Evolutionary conservation across 164 flowering plant genomes (phyloP), one percentile per base, ranked within the genome.

Genomic region (Vitis rotundifolia): DNA sequence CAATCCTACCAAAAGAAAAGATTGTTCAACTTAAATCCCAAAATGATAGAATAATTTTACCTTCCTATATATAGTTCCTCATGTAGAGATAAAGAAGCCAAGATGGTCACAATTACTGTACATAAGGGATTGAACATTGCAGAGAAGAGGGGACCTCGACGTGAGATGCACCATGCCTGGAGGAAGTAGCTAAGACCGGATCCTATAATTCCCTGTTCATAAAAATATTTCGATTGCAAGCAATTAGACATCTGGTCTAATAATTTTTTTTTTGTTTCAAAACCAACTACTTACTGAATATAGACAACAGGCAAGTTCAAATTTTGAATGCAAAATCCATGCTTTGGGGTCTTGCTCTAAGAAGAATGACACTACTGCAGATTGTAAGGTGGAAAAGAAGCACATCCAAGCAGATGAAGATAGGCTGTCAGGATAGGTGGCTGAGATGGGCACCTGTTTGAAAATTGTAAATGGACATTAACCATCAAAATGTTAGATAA

Each of bases 391-490:
- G 5, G 85, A 80, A 29, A 88, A 50, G 74, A 90, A 85, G 66
- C 90, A 90, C 88, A 87, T 83, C 98, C 91, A 91, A 22, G 93
- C 83, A 1, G 93, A 77, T 63, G 82, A 74, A 0, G 81, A 85
- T 31, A 89, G 63, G 71, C 78, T 86, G 66, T 93, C 85, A 0
- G 98, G 91, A 53, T 75, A 84, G 76, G 73, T 62, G 2, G 66
- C 72, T 6, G 88, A 71, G 53, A 84, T 64, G 2, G 90, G 89
- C 9, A 90, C 93, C 95, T 87, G 80, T 69, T 50, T 8, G 9
- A 18, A 11, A n/a, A 11, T 50, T n/a, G 31, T 22, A 11, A 63
- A 55, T 57, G 47, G 44, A 49, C 51, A 11, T 31, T 19, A 55
- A 2, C n/a, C 48, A n/a, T 70, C 73, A 18, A n/a, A 57, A 28